Evolutionary conservation across 108 stramenopile genomes (phyloP), one percentile per base, ranked within the genome.

Genomic region (Skeletonema tropicum): DNA sequence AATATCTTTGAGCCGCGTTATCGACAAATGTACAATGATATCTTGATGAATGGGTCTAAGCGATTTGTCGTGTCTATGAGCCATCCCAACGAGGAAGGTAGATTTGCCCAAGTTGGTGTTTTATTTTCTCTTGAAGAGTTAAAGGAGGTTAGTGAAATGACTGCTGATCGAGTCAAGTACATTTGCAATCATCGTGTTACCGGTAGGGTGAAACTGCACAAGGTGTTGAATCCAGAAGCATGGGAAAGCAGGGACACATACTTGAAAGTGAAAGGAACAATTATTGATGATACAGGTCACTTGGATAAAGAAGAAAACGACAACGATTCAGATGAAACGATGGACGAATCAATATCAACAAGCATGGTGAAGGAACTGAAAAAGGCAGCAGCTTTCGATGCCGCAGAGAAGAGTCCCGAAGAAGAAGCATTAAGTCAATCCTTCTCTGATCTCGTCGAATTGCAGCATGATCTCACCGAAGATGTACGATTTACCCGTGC

Each of bases 1-100:
- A 95, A 95, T 66, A 95, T 95, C 65, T 95, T 95, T 67, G 94
- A 95, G 74, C 94, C 92, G n/a, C 89, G 94, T 11, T 95, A 95
- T 73, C 88, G 94, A 32, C 86, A 91, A 76, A 95, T 95, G 94
- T 95, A 95, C 84, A 89, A 85, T 29, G 94, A 95, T 75, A 95
- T 95, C 57, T 68, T 95, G 19, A 90, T 92, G 92, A 92, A 91
- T 83, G 94, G 94, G 2, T 85, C 85, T 48, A 90, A 91, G 74
- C 88, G 92, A 11, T 95, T 95, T 74, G 89, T 86, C 1, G 91
- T 92, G 2, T 65, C 73, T 66, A 95, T 92, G 79, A 87, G 87
- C 31, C 91, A 95, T 62, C 90, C 92, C 21, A 74, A 81, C 5
- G 88, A 90, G 74, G 57, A 83, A 58, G 94, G 92, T 30, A 73